Conservation (phyloP, 768 basidiomycete species). For the Paxillus ammoniavirescens region DNA sequence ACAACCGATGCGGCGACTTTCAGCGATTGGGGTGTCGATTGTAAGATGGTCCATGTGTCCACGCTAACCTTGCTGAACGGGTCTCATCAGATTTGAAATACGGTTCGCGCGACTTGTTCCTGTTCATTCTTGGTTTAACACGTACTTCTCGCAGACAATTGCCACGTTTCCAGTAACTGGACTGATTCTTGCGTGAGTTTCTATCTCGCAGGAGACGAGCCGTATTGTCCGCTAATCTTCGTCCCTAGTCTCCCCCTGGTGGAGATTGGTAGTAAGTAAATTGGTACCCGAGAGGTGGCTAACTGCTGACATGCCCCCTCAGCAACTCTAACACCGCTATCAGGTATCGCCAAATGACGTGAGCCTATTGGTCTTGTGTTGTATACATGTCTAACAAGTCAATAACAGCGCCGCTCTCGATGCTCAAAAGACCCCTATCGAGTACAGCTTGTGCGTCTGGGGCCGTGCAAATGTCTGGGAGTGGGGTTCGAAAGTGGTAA, state of each 20-base stretch:
- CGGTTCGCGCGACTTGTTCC: conserved; percentile 29
- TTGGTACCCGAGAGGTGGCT: neutral
- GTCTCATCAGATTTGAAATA: conserved; percentile 45
- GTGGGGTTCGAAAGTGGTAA: conserved; percentile 55
- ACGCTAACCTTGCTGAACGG: neutral
- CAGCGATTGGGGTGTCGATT: conserved; percentile 54
- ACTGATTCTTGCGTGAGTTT: conserved; percentile 38
- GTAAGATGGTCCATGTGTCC: conserved; percentile 12
- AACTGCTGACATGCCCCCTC: neutral
- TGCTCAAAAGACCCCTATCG: conserved; percentile 42
- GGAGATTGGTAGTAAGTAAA: conserved; percentile 50
- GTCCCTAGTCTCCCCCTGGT: conserved; percentile 32
- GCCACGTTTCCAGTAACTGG: conserved; percentile 53
- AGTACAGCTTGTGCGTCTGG: conserved; percentile 55
- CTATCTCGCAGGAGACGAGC: neutral
- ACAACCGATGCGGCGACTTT: conserved; percentile 50
- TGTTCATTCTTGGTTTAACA: neutral
- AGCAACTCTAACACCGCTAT: conserved; percentile 60
- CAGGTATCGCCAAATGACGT: conserved; percentile 57
- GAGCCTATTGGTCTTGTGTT: conserved; percentile 12
- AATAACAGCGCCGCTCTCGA: conserved; percentile 43
- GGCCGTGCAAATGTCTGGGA: conserved; percentile 53
- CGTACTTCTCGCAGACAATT: conserved; percentile 42
- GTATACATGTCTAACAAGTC: neutral
- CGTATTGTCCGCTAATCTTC: neutral